These are phyloP conservation scores for Echeveria elegans DNA, from an alignment of 164 flowering plant species.

Conservation along the genomic window DNA sequence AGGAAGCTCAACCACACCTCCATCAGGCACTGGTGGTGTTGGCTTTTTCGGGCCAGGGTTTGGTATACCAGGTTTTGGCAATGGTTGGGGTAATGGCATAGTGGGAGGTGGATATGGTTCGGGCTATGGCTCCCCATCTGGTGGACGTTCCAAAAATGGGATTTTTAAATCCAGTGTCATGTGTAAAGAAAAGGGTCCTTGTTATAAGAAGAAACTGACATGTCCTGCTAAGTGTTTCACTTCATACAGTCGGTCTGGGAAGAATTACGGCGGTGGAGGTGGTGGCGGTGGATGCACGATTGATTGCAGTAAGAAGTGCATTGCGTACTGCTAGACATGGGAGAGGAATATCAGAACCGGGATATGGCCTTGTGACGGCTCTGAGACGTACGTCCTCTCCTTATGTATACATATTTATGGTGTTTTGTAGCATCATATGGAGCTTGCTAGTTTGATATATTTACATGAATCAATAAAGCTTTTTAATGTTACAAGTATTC, in stretches of 20 bases:
- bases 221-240: slow-evolving; percentile 86
- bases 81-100: slow-evolving; percentile 23
- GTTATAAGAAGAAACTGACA: slow-evolving; percentile 59
- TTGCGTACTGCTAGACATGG: slow-evolving; percentile 50
- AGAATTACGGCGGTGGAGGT: slow-evolving; percentile 74
- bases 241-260: slow-evolving; percentile 68
- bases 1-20: not conserved
- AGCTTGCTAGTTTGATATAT: not conserved
- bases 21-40: slow-evolving; percentile 6
- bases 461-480: slow-evolving; percentile 7
- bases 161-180: slow-evolving; percentile 42
- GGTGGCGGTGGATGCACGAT: slow-evolving; percentile 94
- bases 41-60: slow-evolving; percentile 21
- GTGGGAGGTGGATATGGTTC: slow-evolving; percentile 66
- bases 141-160: slow-evolving; percentile 59
- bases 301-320: slow-evolving; percentile 80
- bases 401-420: not conserved
- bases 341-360: not conserved
- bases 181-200: slow-evolving; percentile 71
- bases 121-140: slow-evolving; percentile 61
- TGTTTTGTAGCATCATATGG: not conserved
- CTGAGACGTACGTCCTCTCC: too few relatives aligned
- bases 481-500: not conserved
- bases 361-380: not conserved
- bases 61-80: slow-evolving; percentile 15